Evolutionary conservation across 1,284 basidiomycete species (phyloP).

Genomic region (Cutaneotrichosporon sp.): DNA sequence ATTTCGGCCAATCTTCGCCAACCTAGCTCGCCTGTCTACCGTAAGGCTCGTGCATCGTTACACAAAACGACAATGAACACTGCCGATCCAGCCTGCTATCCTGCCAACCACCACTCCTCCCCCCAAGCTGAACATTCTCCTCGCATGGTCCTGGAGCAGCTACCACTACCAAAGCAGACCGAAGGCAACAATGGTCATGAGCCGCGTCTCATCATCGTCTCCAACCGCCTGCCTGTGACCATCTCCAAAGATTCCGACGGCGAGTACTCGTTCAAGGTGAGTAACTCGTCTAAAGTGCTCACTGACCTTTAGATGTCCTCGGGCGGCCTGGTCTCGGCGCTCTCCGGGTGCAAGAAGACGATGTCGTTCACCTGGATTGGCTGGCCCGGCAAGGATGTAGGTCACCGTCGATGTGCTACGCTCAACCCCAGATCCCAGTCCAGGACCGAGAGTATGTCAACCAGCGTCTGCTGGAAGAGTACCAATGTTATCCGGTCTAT

Average conservation of each 20-base stretch:
- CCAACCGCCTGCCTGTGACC: constrained; percentile 89
- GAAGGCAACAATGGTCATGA: constrained; percentile 26
- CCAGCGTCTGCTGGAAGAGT: constrained; percentile 85
- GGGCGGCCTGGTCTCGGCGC: constrained; percentile 88
- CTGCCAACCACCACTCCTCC: constrained; percentile 25
- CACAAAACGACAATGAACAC: constrained; percentile 13
- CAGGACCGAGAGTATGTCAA: constrained; percentile 84
- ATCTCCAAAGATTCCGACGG: constrained; percentile 82
- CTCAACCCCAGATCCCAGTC: constrained; percentile 67
- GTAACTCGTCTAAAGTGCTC: constrained; percentile 11
- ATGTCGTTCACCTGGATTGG: constrained; percentile 96
- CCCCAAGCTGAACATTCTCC: constrained; percentile 18
- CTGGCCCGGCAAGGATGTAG: constrained; percentile 61
- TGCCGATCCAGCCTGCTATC: constrained; percentile 17
- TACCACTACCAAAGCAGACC: constrained; percentile 20
- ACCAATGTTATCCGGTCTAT: constrained; percentile 96
- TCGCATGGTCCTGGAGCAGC: constrained; percentile 5
- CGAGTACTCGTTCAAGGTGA: constrained; percentile 83
- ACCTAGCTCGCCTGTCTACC: not conserved
- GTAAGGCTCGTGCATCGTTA: not conserved
- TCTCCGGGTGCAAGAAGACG: constrained; percentile 93
- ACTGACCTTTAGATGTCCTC: constrained; percentile 69
- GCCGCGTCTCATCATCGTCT: constrained; percentile 87
- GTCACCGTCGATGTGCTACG: constrained; percentile 18
- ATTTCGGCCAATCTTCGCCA: not conserved